phyloP scores from a whole-genome alignment of 176 grass and related monocot genomes.

The Rhynchospora pubera region DNA sequence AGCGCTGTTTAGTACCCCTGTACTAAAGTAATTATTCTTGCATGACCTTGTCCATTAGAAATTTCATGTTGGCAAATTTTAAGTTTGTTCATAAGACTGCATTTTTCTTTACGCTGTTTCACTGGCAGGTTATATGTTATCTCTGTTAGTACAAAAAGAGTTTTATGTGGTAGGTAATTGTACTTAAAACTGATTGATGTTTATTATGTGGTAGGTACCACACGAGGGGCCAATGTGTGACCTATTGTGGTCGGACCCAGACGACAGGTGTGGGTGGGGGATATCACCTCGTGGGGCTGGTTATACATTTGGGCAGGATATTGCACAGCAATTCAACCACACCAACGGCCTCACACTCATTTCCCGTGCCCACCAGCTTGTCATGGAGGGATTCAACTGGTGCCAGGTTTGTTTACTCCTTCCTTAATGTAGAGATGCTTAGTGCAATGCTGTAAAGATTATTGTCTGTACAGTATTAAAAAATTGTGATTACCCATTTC shows the following conservation, averaged over 20 bases:
- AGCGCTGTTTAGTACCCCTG: background rate
- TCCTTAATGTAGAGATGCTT: background rate
- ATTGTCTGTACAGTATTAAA: no score
- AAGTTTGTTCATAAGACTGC: background rate
- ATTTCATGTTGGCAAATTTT: background rate
- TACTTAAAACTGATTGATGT: constrained; percentile 1
- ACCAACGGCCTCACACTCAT: constrained; percentile 88
- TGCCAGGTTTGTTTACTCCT: constrained; percentile 54
- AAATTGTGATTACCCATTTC: background rate
- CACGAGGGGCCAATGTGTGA: constrained; percentile 99
- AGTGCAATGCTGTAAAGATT: background rate
- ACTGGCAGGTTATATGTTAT: background rate
- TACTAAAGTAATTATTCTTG: background rate
- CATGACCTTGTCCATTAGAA: background rate
- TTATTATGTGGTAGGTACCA: constrained; percentile 55
- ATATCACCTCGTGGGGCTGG: constrained; percentile 96
- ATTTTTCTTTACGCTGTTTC: background rate
- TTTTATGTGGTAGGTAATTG: background rate
- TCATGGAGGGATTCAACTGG: constrained; percentile 99
- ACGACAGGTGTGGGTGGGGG: constrained; percentile 94
- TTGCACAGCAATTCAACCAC: constrained; percentile 92
- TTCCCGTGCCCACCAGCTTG: constrained; percentile 93
- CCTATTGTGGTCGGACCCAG: constrained; percentile 94
- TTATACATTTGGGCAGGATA: constrained; percentile 97
- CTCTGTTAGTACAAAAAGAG: background rate